Evolutionary conservation across 148 eudicot species (phyloP).

Genomic region (Persicaria tinctoria): DNA sequence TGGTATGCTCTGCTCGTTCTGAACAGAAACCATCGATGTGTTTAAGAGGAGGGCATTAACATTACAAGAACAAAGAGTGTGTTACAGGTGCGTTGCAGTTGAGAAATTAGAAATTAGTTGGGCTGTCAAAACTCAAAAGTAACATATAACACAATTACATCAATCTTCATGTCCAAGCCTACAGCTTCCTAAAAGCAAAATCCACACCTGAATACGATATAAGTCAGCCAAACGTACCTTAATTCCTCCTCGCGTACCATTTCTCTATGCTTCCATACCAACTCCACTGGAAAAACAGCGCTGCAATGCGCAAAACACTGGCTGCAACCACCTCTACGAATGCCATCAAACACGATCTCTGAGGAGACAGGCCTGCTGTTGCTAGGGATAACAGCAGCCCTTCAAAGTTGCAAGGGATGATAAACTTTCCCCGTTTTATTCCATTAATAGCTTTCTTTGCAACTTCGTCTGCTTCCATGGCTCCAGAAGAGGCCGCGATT

Average conservation of each 20-base stretch:
- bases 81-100: too few species aligned
- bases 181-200: not conserved
- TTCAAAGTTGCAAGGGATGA: slow-evolving; percentile 78
- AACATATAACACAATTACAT: not conserved
- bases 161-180: not conserved
- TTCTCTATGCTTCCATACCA: slow-evolving; percentile 72
- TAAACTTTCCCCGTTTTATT: slow-evolving; percentile 55
- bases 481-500: slow-evolving; percentile 74
- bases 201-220: not conserved
- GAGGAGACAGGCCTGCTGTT: slow-evolving; percentile 88
- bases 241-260: slow-evolving; percentile 48
- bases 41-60: too few species aligned
- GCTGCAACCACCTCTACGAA: slow-evolving; percentile 68
- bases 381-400: slow-evolving; percentile 54
- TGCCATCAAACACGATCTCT: slow-evolving; percentile 75
- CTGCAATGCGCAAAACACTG: slow-evolving; percentile 53
- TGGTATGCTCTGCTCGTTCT: too few species aligned
- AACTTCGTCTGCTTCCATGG: slow-evolving; percentile 84
- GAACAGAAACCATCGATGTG: too few species aligned
- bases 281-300: slow-evolving; percentile 62
- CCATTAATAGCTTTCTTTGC: slow-evolving; percentile 69
- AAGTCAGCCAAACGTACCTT: slow-evolving; percentile 13
- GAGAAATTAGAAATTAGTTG: too few species aligned
- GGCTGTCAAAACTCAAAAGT: not conserved
- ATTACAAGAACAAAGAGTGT: too few species aligned